Percentiles rank a stretch among this genome's conserved stretches.
These are phyloP conservation scores for Sugiyamaella japonica DNA, from an alignment of 1,139 yeast species.

Conservation along the genomic window DNA sequence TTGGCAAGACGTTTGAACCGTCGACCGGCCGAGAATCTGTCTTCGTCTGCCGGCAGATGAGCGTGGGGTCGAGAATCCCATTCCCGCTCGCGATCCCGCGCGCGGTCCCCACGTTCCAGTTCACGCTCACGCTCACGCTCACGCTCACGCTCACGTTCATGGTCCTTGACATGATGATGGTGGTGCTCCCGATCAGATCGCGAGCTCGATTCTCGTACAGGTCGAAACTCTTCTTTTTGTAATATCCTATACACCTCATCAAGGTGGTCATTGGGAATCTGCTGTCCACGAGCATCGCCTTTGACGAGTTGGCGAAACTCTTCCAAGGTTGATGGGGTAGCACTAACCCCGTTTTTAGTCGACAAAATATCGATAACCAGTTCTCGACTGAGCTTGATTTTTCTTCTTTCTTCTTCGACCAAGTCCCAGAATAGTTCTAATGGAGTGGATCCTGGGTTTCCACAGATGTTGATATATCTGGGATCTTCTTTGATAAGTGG, in stretches of 20 bases:
- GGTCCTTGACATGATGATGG: conserved; percentile 26
- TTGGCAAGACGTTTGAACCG: conserved; percentile 42
- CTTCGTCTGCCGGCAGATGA: conserved; percentile 33
- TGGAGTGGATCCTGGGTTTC: conserved; percentile 79
- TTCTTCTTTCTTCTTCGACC: conserved; percentile 61
- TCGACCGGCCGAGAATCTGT: conserved; percentile 40
- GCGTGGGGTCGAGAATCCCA: neutral
- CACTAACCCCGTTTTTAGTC: conserved; percentile 33
- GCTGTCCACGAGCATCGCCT: conserved; percentile 25
- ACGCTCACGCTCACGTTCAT: no score
- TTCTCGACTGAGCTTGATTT: conserved; percentile 59
- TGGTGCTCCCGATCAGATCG: conserved; percentile 18
- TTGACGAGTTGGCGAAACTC: conserved; percentile 32
- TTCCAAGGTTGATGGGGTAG: conserved; percentile 23
- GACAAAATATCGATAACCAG: conserved; percentile 54
- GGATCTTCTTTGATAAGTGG: conserved; percentile 55
- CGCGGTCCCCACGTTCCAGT: no score
- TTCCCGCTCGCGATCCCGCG: conserved; percentile 12
- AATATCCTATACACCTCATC: conserved; percentile 20
- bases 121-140: conserved; percentile 11
- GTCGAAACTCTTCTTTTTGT: conserved; percentile 20
- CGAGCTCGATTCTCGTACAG: neutral
- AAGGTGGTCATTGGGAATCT: conserved; percentile 18
- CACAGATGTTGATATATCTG: conserved; percentile 63
- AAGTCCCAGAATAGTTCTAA: conserved; percentile 77